Conservation (phyloP, 345 rosid species). For the Reutealis trisperma region DNA sequence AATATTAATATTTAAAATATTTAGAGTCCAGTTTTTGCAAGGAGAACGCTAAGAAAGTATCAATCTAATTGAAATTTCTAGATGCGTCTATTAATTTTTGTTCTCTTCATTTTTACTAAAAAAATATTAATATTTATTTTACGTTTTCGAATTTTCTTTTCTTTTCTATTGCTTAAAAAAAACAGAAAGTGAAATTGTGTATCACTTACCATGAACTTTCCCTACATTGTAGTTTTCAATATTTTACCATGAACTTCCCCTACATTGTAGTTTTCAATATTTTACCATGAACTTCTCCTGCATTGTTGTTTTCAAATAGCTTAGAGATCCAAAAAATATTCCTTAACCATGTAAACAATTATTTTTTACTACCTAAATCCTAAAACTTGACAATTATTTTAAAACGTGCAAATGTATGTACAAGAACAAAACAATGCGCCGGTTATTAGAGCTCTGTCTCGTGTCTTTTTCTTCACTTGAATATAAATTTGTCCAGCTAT, state of each 20-base stretch:
- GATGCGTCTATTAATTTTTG: too few relatives aligned
- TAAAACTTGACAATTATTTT: not conserved
- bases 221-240: not conserved
- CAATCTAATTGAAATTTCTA: too few relatives aligned
- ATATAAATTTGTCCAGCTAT: too few relatives aligned
- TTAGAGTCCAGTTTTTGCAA: too few relatives aligned
- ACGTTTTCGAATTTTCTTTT: too few relatives aligned
- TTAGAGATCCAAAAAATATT: not conserved
- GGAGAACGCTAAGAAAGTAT: too few relatives aligned
- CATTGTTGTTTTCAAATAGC: not conserved
- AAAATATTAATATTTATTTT: too few relatives aligned
- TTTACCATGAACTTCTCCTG: not conserved
- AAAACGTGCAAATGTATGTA: not conserved
- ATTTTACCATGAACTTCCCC: conserved; percentile 2
- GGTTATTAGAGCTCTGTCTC: not conserved
- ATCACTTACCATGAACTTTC: not conserved
- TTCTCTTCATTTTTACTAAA: too few relatives aligned
- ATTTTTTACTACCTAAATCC: not conserved
- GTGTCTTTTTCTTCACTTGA: too few relatives aligned
- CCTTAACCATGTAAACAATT: not conserved
- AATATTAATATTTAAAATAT: too few relatives aligned
- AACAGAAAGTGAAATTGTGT: too few relatives aligned
- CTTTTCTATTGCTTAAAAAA: too few relatives aligned
- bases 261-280: not conserved
- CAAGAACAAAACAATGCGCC: not conserved